These are phyloP conservation scores for Rugosomyces carneus DNA, from an alignment of 1,284 basidiomycete species.

Conservation along the genomic window DNA sequence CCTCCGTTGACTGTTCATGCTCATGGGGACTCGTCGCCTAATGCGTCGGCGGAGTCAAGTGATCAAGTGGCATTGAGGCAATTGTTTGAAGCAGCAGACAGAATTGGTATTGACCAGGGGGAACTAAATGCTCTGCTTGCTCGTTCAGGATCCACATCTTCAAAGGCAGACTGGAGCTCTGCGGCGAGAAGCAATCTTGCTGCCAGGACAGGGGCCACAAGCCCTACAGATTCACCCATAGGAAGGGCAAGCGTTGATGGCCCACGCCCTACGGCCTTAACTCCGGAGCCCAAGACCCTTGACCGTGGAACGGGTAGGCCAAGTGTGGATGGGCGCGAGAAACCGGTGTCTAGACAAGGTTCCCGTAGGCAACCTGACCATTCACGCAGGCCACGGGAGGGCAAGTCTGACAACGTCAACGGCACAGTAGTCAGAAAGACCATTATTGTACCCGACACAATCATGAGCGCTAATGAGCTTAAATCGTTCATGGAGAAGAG, in stretches of 20 bases:
- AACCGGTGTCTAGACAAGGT: conserved; percentile 27
- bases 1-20: conserved; percentile 12
- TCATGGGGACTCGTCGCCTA: conserved; percentile 13
- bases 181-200: conserved; percentile 40
- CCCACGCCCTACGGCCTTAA: conserved; percentile 14
- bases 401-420: conserved; percentile 31
- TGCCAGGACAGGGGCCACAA: conserved; percentile 19
- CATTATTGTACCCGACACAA: conserved; percentile 64
- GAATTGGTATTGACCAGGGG: conserved; percentile 65
- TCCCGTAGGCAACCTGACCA: conserved; percentile 36
- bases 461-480: conserved; percentile 46
- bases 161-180: conserved; percentile 42
- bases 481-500: conserved; percentile 49
- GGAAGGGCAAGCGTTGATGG: conserved; percentile 13
- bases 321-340: conserved; percentile 28
- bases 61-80: conserved; percentile 49
- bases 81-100: conserved; percentile 67
- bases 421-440: conserved; percentile 62
- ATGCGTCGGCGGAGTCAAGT: conserved; percentile 19
- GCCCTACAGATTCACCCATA: conserved; percentile 15
- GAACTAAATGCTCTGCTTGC: conserved; percentile 64
- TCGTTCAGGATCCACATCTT: conserved; percentile 62
- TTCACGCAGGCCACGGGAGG: conserved; percentile 37
- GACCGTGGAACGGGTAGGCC: conserved; percentile 23
- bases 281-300: conserved; percentile 22